Evolutionary conservation across 495 filamentous ascomycete species (phyloP), one percentile per base, ranked within the genome.

Genomic region (Aspergillus sclerotioniger): DNA sequence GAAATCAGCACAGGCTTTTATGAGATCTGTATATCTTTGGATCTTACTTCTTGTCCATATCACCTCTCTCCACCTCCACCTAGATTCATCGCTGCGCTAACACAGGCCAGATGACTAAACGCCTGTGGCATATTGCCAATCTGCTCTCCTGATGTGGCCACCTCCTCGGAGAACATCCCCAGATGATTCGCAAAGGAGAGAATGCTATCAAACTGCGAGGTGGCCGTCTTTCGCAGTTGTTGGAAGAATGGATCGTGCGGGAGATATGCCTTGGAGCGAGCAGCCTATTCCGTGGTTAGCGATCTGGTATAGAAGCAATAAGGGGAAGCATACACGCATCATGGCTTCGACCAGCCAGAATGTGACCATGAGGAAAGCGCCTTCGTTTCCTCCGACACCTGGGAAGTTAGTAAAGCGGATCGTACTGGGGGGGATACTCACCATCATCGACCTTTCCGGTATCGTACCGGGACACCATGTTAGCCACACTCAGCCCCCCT

Each of bases 261-360:
- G 12, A 50, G 28, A 16, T 50, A 50, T 16, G 17, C 47, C 13
- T 50, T 50, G 3, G 47, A 50, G 15, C 47, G 47, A 4, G 47
- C 20, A 8, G 47, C 47, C 47, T 50, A 15, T 55, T 50, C 19
- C 10, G 16, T 54, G 17, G 8, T 16, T 25, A 39, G 17, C 31
- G 43, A 17, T 20, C 29, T 16, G 32, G 21, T 16, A 7, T 16
- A 31, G 20, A 32, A 15, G 17, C 16, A 19, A 55, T 13, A 46
- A 49, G 32, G 43, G 31, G 19, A 28, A 28, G 69, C 64, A 21
- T 75, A 80, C 87, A 37, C 87, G 78, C 21, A 86, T 87, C 72
- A 90, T 76, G n/a, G 87, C 85, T 66, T 90, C 87, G 3, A 89
- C 84, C 4, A 89, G 80, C 87, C 87, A 90, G 69, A 89, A 90